A percentile compares a stretch with the other conserved stretches of the same genome.
These are phyloP conservation scores for Sporisorium exsertum DNA, from an alignment of 1,284 basidiomycete species.

Conservation along the genomic window DNA sequence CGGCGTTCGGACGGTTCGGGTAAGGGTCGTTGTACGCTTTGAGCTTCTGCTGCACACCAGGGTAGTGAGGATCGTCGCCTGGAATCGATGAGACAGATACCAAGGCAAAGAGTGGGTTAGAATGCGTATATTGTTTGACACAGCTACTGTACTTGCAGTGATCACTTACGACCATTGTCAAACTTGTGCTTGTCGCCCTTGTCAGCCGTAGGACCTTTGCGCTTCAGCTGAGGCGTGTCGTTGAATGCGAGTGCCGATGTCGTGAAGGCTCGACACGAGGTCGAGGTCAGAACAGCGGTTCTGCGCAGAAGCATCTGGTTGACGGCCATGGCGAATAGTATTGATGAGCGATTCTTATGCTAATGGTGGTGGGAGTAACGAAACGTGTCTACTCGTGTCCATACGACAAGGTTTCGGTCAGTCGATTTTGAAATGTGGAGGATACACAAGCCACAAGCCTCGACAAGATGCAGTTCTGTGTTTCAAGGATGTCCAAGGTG, in stretches of 20 bases:
- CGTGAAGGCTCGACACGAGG: constrained; percentile 17
- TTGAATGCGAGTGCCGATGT: constrained; percentile 17
- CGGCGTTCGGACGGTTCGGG: constrained; percentile 36
- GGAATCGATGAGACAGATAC: neutral
- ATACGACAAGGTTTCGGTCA: neutral
- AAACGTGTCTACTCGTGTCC: neutral
- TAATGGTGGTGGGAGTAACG: constrained; percentile 5
- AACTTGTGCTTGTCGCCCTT: constrained; percentile 41
- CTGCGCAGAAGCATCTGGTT: constrained; percentile 20
- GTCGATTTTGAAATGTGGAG: neutral
- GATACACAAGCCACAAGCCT: neutral
- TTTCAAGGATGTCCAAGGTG: neutral
- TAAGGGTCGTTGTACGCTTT: constrained; percentile 30
- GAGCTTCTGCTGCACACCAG: constrained; percentile 37
- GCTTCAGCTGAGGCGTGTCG: constrained; percentile 26
- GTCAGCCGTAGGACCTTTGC: constrained; percentile 38
- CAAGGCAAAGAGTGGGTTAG: neutral
- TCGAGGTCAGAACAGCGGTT: constrained; percentile 12
- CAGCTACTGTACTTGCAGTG: neutral
- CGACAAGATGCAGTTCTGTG: neutral
- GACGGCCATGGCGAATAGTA: constrained; percentile 9
- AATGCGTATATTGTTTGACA: neutral
- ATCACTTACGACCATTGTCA: constrained; percentile 42
- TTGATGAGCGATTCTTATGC: neutral
- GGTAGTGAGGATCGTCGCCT: constrained; percentile 48